A percentile compares a stretch with the other conserved stretches of the same genome.
These are phyloP conservation scores for Ophidiomyces ophidiicola DNA, from an alignment of 2,329 filamentous ascomycete species.

Conservation along the genomic window DNA sequence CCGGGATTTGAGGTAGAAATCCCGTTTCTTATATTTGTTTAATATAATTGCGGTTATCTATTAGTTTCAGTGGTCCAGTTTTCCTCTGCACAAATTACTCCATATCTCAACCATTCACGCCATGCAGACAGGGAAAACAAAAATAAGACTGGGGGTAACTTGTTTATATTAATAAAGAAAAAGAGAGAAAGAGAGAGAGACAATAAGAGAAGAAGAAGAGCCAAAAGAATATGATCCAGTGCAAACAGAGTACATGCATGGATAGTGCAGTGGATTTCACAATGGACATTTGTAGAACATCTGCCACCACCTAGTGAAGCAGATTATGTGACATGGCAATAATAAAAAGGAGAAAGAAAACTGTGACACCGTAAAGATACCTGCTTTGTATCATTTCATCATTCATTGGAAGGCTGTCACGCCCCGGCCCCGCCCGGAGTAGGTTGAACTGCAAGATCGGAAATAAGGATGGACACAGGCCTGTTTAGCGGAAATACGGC, in stretches of 20 bases:
- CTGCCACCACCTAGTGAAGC: neutral
- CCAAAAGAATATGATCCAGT: too few relatives aligned
- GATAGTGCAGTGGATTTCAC: too few relatives aligned
- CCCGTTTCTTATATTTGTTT: too few relatives aligned
- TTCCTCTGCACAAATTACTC: conserved; percentile 8
- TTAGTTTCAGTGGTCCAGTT: neutral
- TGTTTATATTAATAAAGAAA: conserved; percentile 4
- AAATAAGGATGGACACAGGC: conserved; percentile 79
- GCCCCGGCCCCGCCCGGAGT: conserved; percentile 33
- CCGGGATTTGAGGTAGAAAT: too few relatives aligned
- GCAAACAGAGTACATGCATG: too few relatives aligned
- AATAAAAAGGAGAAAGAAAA: conserved; percentile 1
- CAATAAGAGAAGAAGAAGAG: neutral
- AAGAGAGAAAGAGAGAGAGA: neutral
- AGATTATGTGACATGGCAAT: conserved; percentile 2
- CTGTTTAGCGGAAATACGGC: conserved; percentile 79
- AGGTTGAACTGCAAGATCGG: conserved; percentile 38
- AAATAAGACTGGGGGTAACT: conserved; percentile 3
- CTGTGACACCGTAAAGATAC: conserved; percentile 9
- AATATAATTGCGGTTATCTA: conserved; percentile 6
- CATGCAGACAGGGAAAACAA: conserved; percentile 3
- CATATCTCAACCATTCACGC: conserved; percentile 8
- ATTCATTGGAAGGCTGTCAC: conserved; percentile 31
- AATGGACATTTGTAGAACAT: neutral
- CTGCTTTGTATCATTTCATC: conserved; percentile 6